A percentile compares a stretch with the other conserved stretches of the same genome.
Evolutionary conservation across 2,329 filamentous ascomycete species (phyloP).

Genomic region (Erysiphe neolycopersici): DNA sequence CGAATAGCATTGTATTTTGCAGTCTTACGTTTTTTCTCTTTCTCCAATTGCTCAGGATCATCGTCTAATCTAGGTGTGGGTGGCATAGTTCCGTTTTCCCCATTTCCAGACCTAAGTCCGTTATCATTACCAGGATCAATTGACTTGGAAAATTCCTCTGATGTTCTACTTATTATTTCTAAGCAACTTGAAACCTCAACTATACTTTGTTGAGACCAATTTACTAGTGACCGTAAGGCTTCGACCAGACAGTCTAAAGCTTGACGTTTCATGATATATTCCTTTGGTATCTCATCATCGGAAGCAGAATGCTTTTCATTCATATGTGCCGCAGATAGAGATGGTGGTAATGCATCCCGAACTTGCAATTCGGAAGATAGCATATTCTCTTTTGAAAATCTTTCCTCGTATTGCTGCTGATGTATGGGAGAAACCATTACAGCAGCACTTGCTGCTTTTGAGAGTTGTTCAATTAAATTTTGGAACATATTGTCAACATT

Average conservation of each 20-base stretch:
- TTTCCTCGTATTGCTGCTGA: slow-evolving; percentile 70
- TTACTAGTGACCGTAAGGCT: slow-evolving; percentile 66
- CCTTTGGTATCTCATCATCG: slow-evolving; percentile 53
- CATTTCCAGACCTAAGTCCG: slow-evolving; percentile 29
- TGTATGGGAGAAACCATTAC: slow-evolving; percentile 49
- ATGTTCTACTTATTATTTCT: slow-evolving; percentile 25
- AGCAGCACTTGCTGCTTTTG: slow-evolving; percentile 57
- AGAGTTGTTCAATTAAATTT: slow-evolving; percentile 76
- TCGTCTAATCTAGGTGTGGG: slow-evolving; percentile 55
- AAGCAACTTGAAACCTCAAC: slow-evolving; percentile 30
- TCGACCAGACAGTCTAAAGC: slow-evolving; percentile 74
- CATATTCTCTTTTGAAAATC: slow-evolving; percentile 25
- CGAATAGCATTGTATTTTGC: slow-evolving; percentile 69
- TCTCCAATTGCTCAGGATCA: slow-evolving; percentile 82
- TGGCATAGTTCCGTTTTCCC: slow-evolving; percentile 26
- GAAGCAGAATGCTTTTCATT: slow-evolving; percentile 21
- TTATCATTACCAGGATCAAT: slow-evolving; percentile 44
- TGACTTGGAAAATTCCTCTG: slow-evolving; percentile 37
- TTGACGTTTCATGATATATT: slow-evolving; percentile 76
- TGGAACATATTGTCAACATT: slow-evolving; percentile 96
- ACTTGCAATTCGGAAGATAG: slow-evolving; percentile 56
- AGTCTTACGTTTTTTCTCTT: slow-evolving; percentile 80
- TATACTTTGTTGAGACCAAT: slow-evolving; percentile 49
- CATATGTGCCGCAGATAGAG: slow-evolving; percentile 31
- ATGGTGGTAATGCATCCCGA: slow-evolving; percentile 61